These are phyloP conservation scores for Aspergillus ochraceoroseus DNA, from an alignment of 2,329 filamentous ascomycete species.

Conservation along the genomic window DNA sequence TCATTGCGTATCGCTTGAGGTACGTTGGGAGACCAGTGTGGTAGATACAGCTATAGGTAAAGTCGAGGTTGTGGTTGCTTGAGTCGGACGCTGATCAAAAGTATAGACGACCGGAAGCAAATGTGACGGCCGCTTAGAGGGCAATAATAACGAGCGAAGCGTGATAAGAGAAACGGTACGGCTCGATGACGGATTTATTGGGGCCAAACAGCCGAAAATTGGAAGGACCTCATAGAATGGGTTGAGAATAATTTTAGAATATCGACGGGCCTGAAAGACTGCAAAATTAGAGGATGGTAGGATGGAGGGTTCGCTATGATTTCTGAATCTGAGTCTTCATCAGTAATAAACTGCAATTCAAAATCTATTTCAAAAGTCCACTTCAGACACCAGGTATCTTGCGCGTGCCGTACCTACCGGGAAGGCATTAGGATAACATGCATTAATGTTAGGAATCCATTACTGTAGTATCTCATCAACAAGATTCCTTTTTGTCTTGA, in stretches of 20 bases:
- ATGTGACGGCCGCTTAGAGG: constrained; percentile 9
- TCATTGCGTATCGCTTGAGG: neutral
- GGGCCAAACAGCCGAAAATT: neutral
- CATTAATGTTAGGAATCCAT: too few relatives aligned
- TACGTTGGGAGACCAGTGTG: constrained; percentile 1
- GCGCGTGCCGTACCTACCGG: too few relatives aligned
- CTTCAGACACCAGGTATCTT: too few relatives aligned
- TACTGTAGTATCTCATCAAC: too few relatives aligned
- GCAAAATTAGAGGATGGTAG: neutral
- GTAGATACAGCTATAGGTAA: constrained; percentile 11
- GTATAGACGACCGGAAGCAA: constrained; percentile 3
- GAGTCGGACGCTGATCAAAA: neutral
- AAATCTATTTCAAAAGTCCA: too few relatives aligned
- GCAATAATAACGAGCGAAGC: constrained; percentile 7
- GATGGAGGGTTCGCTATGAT: neutral
- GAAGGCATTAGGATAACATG: too few relatives aligned
- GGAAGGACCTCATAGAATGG: constrained; percentile 8
- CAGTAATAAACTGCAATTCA: neutral
- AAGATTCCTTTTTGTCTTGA: too few relatives aligned
- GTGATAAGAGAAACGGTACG: constrained; percentile 2
- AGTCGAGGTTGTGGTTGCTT: neutral
- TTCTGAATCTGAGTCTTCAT: neutral
- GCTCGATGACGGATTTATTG: constrained; percentile 2
- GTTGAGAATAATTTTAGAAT: constrained; percentile 4
- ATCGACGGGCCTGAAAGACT: neutral